phyloP scores from a whole-genome alignment of 768 basidiomycete species.

The Galerina sulciceps region DNA sequence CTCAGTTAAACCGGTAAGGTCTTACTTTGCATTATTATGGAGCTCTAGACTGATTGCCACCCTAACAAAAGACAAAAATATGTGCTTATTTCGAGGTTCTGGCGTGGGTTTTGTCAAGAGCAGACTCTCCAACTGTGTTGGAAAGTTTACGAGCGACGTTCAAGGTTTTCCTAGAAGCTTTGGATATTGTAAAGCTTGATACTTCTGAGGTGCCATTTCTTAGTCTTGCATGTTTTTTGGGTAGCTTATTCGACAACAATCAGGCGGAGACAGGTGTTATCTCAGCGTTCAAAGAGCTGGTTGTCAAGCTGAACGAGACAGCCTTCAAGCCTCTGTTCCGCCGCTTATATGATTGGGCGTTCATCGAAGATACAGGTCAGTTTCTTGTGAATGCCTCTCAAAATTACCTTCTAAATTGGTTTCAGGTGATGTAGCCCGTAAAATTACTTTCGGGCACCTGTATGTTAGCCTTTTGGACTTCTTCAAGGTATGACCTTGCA shows the following conservation, averaged over 20 bases:
- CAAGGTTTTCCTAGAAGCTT: constrained; percentile 78
- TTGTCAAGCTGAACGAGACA: constrained; percentile 91
- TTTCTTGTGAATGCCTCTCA: background rate
- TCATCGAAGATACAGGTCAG: constrained; percentile 57
- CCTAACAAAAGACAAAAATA: constrained; percentile 32
- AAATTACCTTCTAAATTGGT: constrained; percentile 1
- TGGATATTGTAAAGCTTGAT: constrained; percentile 55
- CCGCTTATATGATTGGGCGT: constrained; percentile 94
- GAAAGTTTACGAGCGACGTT: constrained; percentile 71
- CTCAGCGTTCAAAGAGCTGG: constrained; percentile 83
- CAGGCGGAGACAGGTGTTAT: constrained; percentile 63
- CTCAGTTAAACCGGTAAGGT: constrained; percentile 39
- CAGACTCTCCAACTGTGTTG: constrained; percentile 65
- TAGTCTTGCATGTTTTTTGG: background rate
- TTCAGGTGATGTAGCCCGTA: constrained; percentile 45
- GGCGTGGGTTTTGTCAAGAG: constrained; percentile 64
- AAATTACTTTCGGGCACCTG: constrained; percentile 74
- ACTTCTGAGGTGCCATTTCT: constrained; percentile 12
- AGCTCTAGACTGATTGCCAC: background rate
- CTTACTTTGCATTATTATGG: background rate
- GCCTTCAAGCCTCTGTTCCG: constrained; percentile 93
- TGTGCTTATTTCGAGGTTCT: constrained; percentile 72
- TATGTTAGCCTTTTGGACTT: constrained; percentile 78
- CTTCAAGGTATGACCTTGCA: constrained; percentile 68
- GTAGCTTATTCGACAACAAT: constrained; percentile 23